Base-by-base conservation (phyloP, 2,329 filamentous ascomycete genomes). In the Hypoxylon sp. region DNA sequence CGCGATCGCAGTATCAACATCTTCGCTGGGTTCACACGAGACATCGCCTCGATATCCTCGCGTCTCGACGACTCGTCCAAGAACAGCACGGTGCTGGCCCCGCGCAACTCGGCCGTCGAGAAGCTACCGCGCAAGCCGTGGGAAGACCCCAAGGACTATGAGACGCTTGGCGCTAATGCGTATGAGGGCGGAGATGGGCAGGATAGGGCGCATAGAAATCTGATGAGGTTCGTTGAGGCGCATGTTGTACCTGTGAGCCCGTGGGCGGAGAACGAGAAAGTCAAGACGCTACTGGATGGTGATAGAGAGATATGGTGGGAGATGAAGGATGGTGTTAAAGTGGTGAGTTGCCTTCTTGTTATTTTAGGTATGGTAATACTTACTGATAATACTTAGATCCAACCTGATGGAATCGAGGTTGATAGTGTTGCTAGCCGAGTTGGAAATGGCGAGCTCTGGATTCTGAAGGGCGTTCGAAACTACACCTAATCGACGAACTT, bases 401-500 rank as follows among this genome's bases (percentile, higher is more conserved):
- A 94, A 82, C 96, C 95, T 0, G 91, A 91, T 5, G 85, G 88
- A 69, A 87, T 97, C 45, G 89, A 94, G 77, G 91, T 98, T 12
- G 87, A 89, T 43, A 88, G 83, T 62, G 84, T 97, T 54, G 90
- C 90, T 1, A 90, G 90, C 70, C 86, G 88, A 65, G 94, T 96
- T 16, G 86, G 88, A 2, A 99, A 98, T 76, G 96, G 96, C 3
- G 92, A 98, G 79, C 85, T 98, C 71, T 96, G 93, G 93, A 85
- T 94, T 37, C 75, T 88, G n/a, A 85, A 84, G 59, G 80, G 78
- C 12, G 84, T 85, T 12, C 77, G 85, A 30, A 85, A 84, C 54
- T 84, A 84, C 50, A 63, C 74, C 7, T 80, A 70, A 64, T 32
- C 1, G 8, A 51, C 21, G n/a, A 23, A 21, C 0, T 29, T 32